phyloP scores from a whole-genome alignment of 2,329 filamentous ascomycete genomes.

The Ploettnerulaceae sp. region DNA sequence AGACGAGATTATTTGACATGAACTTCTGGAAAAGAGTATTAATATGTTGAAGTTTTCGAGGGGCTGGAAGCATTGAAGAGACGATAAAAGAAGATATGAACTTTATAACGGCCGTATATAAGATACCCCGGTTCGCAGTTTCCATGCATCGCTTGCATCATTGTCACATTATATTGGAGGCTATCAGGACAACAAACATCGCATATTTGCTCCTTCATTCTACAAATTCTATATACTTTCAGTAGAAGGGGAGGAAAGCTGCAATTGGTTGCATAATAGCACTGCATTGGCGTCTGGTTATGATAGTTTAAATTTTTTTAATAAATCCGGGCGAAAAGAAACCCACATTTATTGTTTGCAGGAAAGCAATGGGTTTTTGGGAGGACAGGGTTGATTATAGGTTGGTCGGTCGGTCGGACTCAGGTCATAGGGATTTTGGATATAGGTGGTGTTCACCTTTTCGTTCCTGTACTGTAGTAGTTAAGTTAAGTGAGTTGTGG shows the following conservation, averaged over 20 bases:
- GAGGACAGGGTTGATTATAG: no score
- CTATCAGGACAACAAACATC: constrained; percentile 7
- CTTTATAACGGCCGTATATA: constrained; percentile 24
- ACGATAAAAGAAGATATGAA: constrained; percentile 15
- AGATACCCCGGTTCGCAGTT: constrained; percentile 28
- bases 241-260: constrained; percentile 3
- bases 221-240: constrained; percentile 15
- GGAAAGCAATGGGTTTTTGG: background rate
- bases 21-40: background rate
- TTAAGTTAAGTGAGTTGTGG: no score
- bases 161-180: constrained; percentile 17
- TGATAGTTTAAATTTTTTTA: background rate
- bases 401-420: no score
- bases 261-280: constrained; percentile 3
- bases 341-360: background rate
- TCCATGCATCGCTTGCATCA: constrained; percentile 28
- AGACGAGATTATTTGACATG: constrained; percentile 28
- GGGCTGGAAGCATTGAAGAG: constrained; percentile 6
- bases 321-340: background rate
- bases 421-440: no score
- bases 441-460: no score
- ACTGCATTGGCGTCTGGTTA: constrained; percentile 7
- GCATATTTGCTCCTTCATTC: constrained; percentile 9
- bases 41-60: constrained; percentile 7
- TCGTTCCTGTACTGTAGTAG: no score